Conservation (phyloP, 1,139 yeast species). For the Meyerozyma guilliermondii region DNA sequence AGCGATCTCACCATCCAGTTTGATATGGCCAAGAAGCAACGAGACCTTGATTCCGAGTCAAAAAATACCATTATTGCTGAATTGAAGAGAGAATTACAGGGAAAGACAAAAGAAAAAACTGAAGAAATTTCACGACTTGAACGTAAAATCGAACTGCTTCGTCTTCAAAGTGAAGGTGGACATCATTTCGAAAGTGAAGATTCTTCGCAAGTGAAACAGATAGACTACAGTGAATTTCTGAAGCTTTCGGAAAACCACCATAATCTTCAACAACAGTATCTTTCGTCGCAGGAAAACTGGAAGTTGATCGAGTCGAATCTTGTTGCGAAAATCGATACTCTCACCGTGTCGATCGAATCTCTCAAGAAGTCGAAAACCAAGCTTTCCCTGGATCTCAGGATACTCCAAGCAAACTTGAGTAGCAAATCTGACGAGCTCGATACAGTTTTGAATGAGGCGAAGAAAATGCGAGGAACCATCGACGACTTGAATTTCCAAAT, state of each 20-base stretch:
- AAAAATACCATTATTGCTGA: slow-evolving; percentile 23
- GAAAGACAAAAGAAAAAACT: slow-evolving; percentile 32
- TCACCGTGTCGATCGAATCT: slow-evolving; percentile 35
- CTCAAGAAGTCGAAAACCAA: slow-evolving; percentile 29
- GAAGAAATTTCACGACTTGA: slow-evolving; percentile 48
- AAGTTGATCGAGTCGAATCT: slow-evolving; percentile 53
- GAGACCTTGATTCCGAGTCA: slow-evolving; percentile 27
- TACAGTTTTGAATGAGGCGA: slow-evolving; percentile 11
- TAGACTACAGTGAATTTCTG: slow-evolving; percentile 32
- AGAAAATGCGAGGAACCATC: slow-evolving; percentile 11
- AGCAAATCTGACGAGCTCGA: slow-evolving; percentile 21
- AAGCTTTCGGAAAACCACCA: slow-evolving; percentile 41
- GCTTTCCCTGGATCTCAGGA: slow-evolving; percentile 24
- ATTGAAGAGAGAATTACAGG: slow-evolving; percentile 22
- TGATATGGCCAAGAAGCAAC: slow-evolving; percentile 36
- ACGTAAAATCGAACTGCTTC: slow-evolving; percentile 39
- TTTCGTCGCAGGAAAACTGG: slow-evolving; percentile 66
- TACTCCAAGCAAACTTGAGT: slow-evolving; percentile 15
- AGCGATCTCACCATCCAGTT: slow-evolving; percentile 36
- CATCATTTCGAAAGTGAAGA: slow-evolving; percentile 14
- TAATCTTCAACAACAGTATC: slow-evolving; percentile 59
- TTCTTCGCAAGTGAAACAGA: slow-evolving; percentile 8
- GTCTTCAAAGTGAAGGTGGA: slow-evolving; percentile 23
- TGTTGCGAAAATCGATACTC: slow-evolving; percentile 38
- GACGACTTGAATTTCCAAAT: slow-evolving; percentile 17